Evolutionary conservation across 371 early-diverging fungal species (phyloP).

Genomic region (Batkoa obscura): DNA sequence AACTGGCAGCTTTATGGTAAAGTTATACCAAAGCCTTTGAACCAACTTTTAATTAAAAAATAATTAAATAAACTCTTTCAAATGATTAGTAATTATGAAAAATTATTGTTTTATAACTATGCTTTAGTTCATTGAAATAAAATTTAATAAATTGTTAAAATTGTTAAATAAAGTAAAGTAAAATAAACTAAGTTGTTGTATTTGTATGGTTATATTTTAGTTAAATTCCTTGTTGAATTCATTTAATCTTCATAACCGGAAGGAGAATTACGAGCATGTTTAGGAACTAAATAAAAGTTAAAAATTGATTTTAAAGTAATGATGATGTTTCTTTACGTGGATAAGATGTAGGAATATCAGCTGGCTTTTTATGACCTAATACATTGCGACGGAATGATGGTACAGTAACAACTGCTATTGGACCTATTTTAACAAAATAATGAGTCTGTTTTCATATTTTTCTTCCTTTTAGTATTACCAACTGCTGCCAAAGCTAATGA

Average conservation of each 20-base stretch:
- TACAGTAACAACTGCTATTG: neutral
- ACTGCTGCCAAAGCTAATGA: neutral
- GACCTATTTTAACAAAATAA: neutral
- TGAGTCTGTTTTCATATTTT: too few species aligned
- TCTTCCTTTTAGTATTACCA: too few species aligned
- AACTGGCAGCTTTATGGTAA: conserved; percentile 56
- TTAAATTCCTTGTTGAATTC: too few species aligned
- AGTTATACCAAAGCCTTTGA: conserved; percentile 2
- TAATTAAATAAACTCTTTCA: too few species aligned
- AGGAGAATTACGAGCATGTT: neutral
- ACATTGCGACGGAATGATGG: neutral
- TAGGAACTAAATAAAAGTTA: neutral
- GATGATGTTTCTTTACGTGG: neutral
- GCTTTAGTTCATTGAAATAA: too few species aligned
- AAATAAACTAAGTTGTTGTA: too few species aligned
- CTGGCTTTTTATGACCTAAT: neutral
- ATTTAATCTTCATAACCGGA: neutral
- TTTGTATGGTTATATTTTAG: too few species aligned
- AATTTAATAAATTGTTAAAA: neutral
- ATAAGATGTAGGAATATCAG: neutral
- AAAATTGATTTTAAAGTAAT: neutral
- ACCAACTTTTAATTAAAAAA: neutral
- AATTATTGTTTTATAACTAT: too few species aligned
- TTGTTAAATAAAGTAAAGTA: neutral
- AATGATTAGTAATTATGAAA: too few species aligned